A percentile compares a stretch with the other conserved stretches of the same genome.
Conservation (phyloP, 73 alveolate species). For the Tetrahymena thermophila region DNA sequence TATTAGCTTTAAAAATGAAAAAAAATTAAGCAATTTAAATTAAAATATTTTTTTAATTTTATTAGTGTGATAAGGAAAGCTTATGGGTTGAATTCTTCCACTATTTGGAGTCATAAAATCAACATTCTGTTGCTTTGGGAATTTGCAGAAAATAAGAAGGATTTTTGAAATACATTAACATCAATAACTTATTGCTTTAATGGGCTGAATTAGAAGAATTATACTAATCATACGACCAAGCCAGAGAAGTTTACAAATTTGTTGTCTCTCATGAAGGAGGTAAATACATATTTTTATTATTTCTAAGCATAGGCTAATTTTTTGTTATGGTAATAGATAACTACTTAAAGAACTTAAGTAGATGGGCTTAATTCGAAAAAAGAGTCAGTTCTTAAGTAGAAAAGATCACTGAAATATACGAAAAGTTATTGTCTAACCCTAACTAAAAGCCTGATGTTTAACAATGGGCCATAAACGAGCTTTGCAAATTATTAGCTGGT, state of each 20-base stretch:
- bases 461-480: neutral
- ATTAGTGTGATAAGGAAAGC: neutral
- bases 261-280: neutral
- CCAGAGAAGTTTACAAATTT: neutral
- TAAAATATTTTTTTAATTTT: neutral
- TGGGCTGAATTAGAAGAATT: conserved; percentile 2
- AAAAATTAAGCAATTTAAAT: no score
- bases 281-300: neutral
- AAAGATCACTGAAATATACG: neutral
- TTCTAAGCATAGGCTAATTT: neutral
- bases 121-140: neutral
- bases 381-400: neutral
- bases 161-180: neutral
- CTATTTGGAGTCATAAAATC: neutral
- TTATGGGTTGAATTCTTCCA: neutral
- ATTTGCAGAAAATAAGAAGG: neutral
- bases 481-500: neutral
- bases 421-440: neutral
- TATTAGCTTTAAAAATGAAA: no score
- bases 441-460: neutral
- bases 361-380: neutral
- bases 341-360: neutral
- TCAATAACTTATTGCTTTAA: neutral
- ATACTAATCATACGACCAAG: neutral
- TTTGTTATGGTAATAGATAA: neutral